Evolutionary conservation across 805 yeast species (phyloP), one percentile per base, ranked within the genome.

Genomic region (Candida montana): DNA sequence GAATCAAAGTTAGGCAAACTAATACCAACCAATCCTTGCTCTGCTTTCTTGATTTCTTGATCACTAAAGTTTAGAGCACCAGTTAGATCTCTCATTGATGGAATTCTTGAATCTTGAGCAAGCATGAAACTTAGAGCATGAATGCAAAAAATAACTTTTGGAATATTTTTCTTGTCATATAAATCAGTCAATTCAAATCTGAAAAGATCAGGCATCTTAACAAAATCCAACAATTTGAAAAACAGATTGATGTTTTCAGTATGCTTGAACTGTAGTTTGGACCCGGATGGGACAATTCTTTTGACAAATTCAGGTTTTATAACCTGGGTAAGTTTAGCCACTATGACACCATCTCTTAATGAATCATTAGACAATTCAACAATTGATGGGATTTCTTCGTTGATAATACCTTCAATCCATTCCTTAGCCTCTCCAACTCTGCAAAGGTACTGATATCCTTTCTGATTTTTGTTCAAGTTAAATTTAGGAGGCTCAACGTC

Each of bases 241-340:
- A 91, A 90, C 18, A 79, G 70, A 53, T 88, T 87, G 57, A 93
- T 91, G 58, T 93, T 93, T 57, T 93, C 97, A 0, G 96, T 87
- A 60, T 88, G 96, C 47, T 84, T 79, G 68, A 87, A 93, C 58
- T 88, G 90, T 31, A 90, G 69, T 49, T 69, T 84, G 51, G 73
- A 74, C 37, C 77, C 77, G 53, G 75, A 65, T 29, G 78, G 79
- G 13, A 71, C 68, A 10, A 83, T 58, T 59, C 76, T 61, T 50
- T 69, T 66, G 37, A 79, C 79, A 40, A 75, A 65, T 0, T 75
- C 71, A 0, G 96, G 91, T 35, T 83, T 77, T 40, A 93, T 79
- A 3, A 69, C 73, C 51, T 78, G 75, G 8, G 95, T 80, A 32
- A 91, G 62, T 55, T 84, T 79, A 2, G 97, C 97, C 28, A 93